Evolutionary conservation across 1,284 basidiomycete genomes (phyloP).

Genomic region (Puccinia triticina): DNA sequence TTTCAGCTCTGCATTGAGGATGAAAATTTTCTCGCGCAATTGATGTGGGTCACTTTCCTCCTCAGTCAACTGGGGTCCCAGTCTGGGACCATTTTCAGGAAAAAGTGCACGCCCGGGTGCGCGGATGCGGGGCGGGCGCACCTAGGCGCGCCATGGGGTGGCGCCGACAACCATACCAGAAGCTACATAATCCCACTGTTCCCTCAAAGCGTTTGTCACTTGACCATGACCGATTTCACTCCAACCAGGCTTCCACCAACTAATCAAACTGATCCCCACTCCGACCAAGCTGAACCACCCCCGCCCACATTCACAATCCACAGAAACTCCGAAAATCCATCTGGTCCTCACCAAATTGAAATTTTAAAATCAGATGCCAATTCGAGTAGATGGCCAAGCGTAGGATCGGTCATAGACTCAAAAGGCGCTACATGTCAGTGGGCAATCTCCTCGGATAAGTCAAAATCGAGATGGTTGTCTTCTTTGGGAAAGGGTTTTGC

Average conservation of each 20-base stretch:
- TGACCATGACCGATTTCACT: neutral
- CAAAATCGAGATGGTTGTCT: conserved; percentile 38
- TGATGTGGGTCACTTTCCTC: too few relatives aligned
- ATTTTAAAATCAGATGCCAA: conserved; percentile 31
- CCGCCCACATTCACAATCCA: neutral
- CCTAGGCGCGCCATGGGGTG: too few relatives aligned
- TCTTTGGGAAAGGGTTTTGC: conserved; percentile 31
- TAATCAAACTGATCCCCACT: neutral
- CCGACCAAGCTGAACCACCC: neutral
- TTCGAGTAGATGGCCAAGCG: conserved; percentile 4
- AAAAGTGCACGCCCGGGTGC: too few relatives aligned
- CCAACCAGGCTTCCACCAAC: neutral
- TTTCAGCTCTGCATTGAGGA: too few relatives aligned
- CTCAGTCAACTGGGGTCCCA: too few relatives aligned
- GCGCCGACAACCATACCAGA: neutral
- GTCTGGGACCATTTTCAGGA: too few relatives aligned
- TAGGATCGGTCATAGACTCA: conserved; percentile 16
- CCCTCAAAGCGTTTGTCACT: neutral
- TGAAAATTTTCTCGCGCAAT: too few relatives aligned
- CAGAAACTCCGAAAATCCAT: neutral
- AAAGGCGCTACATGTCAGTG: conserved; percentile 34
- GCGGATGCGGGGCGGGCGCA: too few relatives aligned
- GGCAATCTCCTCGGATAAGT: conserved; percentile 3
- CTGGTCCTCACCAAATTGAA: conserved; percentile 36
- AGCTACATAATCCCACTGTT: neutral